These are phyloP conservation scores for Aspergillus sergii DNA, from an alignment of 2,329 filamentous ascomycete species.

Conservation along the genomic window DNA sequence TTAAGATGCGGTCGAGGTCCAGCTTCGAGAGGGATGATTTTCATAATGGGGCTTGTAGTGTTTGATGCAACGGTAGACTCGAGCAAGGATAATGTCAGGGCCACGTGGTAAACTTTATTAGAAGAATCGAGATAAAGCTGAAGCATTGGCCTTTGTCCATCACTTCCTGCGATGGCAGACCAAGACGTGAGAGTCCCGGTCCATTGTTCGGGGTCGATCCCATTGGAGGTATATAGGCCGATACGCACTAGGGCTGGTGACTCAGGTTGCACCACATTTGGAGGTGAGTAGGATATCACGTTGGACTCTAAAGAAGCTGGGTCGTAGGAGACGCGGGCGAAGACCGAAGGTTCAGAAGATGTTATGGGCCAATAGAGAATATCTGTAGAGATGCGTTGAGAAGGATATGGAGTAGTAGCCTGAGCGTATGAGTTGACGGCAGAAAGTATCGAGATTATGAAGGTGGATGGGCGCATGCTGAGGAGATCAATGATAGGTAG, in stretches of 20 bases:
- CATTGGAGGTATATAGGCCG: slow-evolving; percentile 50
- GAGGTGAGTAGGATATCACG: slow-evolving; percentile 44
- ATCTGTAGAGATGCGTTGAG: slow-evolving; percentile 30
- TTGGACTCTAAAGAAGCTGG: slow-evolving; percentile 38
- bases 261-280: slow-evolving; percentile 20
- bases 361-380: slow-evolving; percentile 43
- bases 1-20: slow-evolving; percentile 44
- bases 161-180: slow-evolving; percentile 31
- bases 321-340: slow-evolving; percentile 48
- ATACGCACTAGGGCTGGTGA: slow-evolving; percentile 57
- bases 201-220: slow-evolving; percentile 40
- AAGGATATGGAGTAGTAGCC: slow-evolving; percentile 16
- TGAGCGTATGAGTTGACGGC: slow-evolving; percentile 18
- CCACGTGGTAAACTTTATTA: slow-evolving; percentile 44
- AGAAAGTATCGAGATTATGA: slow-evolving; percentile 19
- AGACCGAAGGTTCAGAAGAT: slow-evolving; percentile 34
- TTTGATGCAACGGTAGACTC: slow-evolving; percentile 19
- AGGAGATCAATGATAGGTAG: neutral
- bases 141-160: slow-evolving; percentile 33
- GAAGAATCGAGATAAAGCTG: slow-evolving; percentile 43
- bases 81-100: slow-evolving; percentile 31
- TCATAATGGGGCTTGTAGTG: slow-evolving; percentile 28
- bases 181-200: slow-evolving; percentile 43
- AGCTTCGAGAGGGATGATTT: slow-evolving; percentile 34
- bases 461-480: slow-evolving; percentile 18